Conservation (phyloP, 176 grass and related monocot genomes). For the Eleusine coracana region DNA sequence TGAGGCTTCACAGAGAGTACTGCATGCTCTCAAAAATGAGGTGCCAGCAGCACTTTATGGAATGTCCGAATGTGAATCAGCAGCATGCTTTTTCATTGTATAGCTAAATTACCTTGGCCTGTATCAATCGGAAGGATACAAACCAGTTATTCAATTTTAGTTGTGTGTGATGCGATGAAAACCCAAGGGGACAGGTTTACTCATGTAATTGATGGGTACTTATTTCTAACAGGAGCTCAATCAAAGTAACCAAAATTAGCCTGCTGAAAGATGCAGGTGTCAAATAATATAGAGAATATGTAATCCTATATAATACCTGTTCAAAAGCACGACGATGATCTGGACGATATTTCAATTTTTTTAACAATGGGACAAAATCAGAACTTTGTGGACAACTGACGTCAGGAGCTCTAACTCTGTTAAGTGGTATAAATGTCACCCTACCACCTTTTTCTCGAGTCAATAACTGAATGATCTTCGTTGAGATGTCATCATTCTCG, state of each 20-base stretch:
- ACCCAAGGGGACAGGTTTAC: conserved; percentile 8
- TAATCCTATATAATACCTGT: conserved; percentile 58
- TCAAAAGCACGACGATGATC: conserved; percentile 86
- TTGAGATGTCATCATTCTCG: conserved; percentile 90
- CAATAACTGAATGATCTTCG: conserved; percentile 84
- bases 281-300: background rate
- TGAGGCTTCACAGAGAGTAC: background rate
- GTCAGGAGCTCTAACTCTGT: conserved; percentile 80
- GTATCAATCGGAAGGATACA: background rate
- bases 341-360: conserved; percentile 82
- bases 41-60: background rate
- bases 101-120: background rate
- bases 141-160: background rate
- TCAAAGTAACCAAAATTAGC: conserved; percentile 16
- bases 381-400: conserved; percentile 79
- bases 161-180: background rate
- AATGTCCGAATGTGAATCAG: background rate
- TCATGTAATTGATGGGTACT: conserved; percentile 24
- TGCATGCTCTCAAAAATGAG: background rate
- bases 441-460: conserved; percentile 95
- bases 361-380: conserved; percentile 93
- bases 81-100: background rate
- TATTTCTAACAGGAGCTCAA: conserved; percentile 2
- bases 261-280: conserved; percentile 18
- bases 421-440: conserved; percentile 97